Conservation (phyloP, 768 basidiomycete genomes). For the Leccinum rimulosum region DNA sequence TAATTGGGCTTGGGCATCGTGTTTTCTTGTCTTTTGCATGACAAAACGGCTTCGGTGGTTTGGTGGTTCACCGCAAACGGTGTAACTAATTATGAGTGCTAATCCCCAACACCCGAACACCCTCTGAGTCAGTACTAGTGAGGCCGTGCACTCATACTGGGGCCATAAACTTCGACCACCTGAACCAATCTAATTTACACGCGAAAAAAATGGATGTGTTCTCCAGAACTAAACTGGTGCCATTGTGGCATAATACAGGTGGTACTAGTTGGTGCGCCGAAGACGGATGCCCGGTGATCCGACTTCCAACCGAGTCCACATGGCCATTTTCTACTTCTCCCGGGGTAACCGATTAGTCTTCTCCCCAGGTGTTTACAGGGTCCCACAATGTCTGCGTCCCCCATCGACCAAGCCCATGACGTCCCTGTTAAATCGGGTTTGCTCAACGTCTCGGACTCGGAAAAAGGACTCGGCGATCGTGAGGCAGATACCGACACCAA, state of each 20-base stretch:
- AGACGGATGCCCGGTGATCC: background rate
- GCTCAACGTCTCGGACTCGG: background rate
- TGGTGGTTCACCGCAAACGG: background rate
- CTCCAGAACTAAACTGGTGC: no score
- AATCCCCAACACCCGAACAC: no score
- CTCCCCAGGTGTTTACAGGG: background rate
- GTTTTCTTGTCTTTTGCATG: background rate
- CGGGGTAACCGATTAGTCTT: background rate
- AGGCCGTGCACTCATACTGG: no score
- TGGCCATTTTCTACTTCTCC: background rate
- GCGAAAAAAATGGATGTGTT: background rate
- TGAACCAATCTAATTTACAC: background rate
- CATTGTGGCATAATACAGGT: no score
- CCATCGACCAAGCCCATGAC: background rate
- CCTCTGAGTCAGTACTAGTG: no score
- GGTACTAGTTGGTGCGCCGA: background rate
- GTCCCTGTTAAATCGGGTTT: background rate
- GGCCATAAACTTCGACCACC: no score
- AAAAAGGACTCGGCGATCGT: background rate
- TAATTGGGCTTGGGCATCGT: background rate
- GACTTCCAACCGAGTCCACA: background rate
- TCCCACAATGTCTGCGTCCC: constrained; percentile 5
- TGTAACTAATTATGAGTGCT: no score
- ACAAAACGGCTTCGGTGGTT: background rate
- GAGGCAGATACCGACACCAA: background rate